Evolutionary conservation across 495 filamentous ascomycete genomes (phyloP).

Genomic region (Trichoderma orchidacearum): DNA sequence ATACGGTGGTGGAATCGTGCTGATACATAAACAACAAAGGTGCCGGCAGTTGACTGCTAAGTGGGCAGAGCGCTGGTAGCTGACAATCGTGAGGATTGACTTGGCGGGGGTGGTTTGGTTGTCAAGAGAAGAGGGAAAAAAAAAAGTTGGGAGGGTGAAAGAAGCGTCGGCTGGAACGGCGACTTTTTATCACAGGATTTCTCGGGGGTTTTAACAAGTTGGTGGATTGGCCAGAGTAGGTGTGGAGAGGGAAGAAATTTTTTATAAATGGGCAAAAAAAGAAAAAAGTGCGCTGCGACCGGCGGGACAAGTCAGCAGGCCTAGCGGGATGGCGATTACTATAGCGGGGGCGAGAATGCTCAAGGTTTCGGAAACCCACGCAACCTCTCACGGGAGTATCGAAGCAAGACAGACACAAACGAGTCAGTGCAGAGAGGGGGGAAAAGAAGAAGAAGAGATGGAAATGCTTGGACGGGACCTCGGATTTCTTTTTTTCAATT

Average conservation of each 20-base stretch:
- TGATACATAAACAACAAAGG: constrained; percentile 44
- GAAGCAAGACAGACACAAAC: constrained; percentile 3
- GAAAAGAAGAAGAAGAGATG: constrained; percentile 2
- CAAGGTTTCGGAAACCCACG: neutral
- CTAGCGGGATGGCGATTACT: neutral
- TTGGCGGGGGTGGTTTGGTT: too few relatives aligned
- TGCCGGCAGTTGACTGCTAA: neutral
- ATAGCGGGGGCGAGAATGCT: neutral
- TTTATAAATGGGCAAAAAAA: too few relatives aligned
- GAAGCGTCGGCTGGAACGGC: too few relatives aligned
- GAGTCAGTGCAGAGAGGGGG: neutral
- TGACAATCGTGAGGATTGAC: neutral
- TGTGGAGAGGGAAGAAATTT: neutral
- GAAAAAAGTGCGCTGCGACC: constrained; percentile 2
- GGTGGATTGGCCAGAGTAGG: too few relatives aligned
- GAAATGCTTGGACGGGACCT: neutral
- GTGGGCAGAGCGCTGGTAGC: constrained; percentile 1
- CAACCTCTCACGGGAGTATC: neutral
- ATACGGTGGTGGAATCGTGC: constrained; percentile 39
- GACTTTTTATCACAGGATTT: too few relatives aligned
- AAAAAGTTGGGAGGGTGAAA: neutral
- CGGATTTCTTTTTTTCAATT: too few relatives aligned
- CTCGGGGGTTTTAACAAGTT: too few relatives aligned
- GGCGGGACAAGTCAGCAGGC: neutral
- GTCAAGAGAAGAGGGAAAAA: neutral